Evolutionary conservation across 2,329 filamentous ascomycete species (phyloP).

Genomic region (Monosporascus ibericus): DNA sequence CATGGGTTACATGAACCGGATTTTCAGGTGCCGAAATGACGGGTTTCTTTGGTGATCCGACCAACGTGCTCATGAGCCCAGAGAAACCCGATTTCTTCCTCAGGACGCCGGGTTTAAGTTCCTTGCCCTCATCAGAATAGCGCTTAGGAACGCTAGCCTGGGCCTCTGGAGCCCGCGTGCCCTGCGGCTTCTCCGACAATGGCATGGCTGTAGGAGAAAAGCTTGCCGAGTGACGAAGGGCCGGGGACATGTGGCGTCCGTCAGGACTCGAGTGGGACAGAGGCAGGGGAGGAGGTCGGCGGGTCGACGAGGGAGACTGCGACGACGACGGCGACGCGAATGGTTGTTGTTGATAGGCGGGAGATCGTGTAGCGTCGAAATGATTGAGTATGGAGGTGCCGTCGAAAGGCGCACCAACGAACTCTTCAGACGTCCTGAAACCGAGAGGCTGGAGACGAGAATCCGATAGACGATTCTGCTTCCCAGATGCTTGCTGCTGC

Average conservation of each 20-base stretch:
- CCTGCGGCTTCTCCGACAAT: constrained; percentile 38
- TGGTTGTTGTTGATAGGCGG: constrained; percentile 17
- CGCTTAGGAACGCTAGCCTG: constrained; percentile 57
- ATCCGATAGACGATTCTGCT: constrained; percentile 26
- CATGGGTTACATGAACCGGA: constrained; percentile 94
- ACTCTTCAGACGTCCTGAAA: constrained; percentile 47
- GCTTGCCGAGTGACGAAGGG: constrained; percentile 60
- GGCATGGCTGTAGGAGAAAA: constrained; percentile 50
- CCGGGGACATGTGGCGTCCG: constrained; percentile 45
- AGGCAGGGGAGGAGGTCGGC: constrained; percentile 23
- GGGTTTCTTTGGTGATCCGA: constrained; percentile 81
- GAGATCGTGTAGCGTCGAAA: constrained; percentile 47
- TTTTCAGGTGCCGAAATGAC: constrained; percentile 98
- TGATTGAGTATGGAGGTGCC: constrained; percentile 55
- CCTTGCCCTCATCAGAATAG: constrained; percentile 71
- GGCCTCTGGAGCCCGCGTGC: constrained; percentile 36
- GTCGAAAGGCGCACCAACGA: constrained; percentile 62
- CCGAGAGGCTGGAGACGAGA: constrained; percentile 33
- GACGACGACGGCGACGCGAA: not conserved
- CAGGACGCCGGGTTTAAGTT: constrained; percentile 52
- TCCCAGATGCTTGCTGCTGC: not conserved
- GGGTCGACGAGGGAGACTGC: constrained; percentile 16
- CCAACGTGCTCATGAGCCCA: constrained; percentile 75
- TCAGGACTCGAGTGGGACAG: constrained; percentile 45
- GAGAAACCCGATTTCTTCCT: constrained; percentile 88